Evolutionary conservation across 768 basidiomycete species (phyloP).

Genomic region (Hypholoma fasciculare): DNA sequence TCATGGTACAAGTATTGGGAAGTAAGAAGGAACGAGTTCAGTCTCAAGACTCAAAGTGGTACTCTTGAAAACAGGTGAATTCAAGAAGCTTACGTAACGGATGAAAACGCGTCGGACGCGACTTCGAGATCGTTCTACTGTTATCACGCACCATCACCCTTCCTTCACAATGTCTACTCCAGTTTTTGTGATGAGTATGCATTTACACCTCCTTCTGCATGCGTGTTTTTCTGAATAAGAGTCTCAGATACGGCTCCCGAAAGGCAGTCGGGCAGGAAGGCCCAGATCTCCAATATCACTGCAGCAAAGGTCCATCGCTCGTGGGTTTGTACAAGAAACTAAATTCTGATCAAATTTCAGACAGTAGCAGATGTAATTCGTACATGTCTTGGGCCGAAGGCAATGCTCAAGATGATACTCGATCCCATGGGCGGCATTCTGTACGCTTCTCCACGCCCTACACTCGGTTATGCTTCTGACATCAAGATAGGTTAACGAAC

Average conservation of each 20-base stretch:
- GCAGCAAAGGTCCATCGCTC: slow-evolving; percentile 81
- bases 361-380: slow-evolving; percentile 98
- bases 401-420: slow-evolving; percentile 99
- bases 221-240: not conserved
- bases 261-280: slow-evolving; percentile 91
- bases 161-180: slow-evolving; percentile 54
- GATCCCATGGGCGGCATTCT: slow-evolving; percentile 99
- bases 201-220: not conserved
- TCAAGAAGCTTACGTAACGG: not conserved
- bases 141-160: not conserved
- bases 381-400: slow-evolving; percentile 95
- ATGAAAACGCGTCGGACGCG: slow-evolving; percentile 1
- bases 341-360: slow-evolving; percentile 35
- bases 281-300: slow-evolving; percentile 95
- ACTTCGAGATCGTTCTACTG: not conserved
- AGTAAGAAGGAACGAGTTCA: too few species aligned
- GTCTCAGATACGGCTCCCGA: slow-evolving; percentile 86
- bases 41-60: too few species aligned
- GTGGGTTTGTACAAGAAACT: not conserved
- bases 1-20: too few species aligned
- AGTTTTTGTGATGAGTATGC: slow-evolving; percentile 81
- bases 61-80: too few species aligned
- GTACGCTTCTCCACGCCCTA: slow-evolving; percentile 44
- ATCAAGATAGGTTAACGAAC: slow-evolving; percentile 75
- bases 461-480: not conserved